A percentile compares a stretch with the other conserved stretches of the same genome.
phyloP scores from a whole-genome alignment of 1,284 basidiomycete genomes.

The Anthracocystis setariae region DNA sequence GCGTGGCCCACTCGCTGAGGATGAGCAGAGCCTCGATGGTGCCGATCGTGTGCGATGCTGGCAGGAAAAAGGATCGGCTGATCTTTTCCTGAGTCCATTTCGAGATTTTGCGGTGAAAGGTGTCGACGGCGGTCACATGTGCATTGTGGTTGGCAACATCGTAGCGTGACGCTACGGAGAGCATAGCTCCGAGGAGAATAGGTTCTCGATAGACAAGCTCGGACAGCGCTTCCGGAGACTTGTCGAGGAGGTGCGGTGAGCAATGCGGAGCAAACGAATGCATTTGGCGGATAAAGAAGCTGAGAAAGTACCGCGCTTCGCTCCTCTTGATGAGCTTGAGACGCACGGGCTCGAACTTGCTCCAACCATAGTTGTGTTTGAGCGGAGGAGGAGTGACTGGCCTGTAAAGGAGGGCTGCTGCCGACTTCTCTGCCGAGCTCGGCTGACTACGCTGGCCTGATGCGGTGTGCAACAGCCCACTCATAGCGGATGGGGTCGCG shows the following conservation, averaged over 20 bases:
- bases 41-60: conserved; percentile 50
- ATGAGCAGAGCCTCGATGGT: conserved; percentile 54
- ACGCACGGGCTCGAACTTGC: conserved; percentile 53
- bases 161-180: conserved; percentile 54
- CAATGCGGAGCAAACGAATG: conserved; percentile 55
- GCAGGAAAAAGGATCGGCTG: conserved; percentile 48
- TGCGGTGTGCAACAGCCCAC: conserved; percentile 1
- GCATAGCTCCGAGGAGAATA: conserved; percentile 52
- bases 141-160: conserved; percentile 47
- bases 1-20: conserved; percentile 53
- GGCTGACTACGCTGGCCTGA: conserved; percentile 10
- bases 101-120: conserved; percentile 51
- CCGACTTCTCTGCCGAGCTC: conserved; percentile 22
- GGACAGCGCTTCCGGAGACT: conserved; percentile 44
- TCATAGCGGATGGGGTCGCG: conserved; percentile 6
- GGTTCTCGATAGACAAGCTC: conserved; percentile 52
- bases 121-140: conserved; percentile 42
- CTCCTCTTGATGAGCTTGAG: conserved; percentile 51
- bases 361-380: conserved; percentile 50
- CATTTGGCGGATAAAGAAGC: conserved; percentile 53
- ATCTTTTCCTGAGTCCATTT: conserved; percentile 55
- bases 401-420: conserved; percentile 26
- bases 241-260: conserved; percentile 44
- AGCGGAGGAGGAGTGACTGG: conserved; percentile 46
- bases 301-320: conserved; percentile 49